Evolutionary conservation across 352 stramenopile genomes (phyloP), one percentile per base, ranked within the genome.

Genomic region (Globisporangium nodosum): DNA sequence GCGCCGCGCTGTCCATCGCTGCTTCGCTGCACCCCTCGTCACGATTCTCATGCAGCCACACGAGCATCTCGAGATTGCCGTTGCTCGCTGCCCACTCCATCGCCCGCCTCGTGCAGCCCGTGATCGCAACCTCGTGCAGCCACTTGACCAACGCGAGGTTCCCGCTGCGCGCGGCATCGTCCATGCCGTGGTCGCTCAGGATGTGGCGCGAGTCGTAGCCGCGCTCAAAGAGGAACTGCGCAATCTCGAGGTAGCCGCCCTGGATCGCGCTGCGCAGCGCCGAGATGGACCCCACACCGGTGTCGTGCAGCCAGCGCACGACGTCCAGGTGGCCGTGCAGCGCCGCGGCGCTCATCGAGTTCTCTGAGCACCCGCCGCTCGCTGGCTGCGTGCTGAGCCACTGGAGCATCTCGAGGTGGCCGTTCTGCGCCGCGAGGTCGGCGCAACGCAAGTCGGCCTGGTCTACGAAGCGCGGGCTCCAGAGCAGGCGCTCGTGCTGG

Each of bases 161-260:
- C 16, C 57, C 51, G 33, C 49, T 63, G 20, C 33, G 35, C 5
- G 27, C 49, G 20, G 57, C 57, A 8, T 45, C 37, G 21, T 63
- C 46, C 20, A 65, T 49, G 15, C 48, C 53, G 20, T 56, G 20
- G 31, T 61, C 27, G 24, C 52, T 27, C 8, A 42, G 20, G 43
- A 60, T 15, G 51, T 56, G 51, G 20, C 33, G 20, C 51, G 51
- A 31, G 51, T 56, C 59, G 24, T 45, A 31, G 39, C 59, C 37
- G 30, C 63, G 43, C 27, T 61, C 58, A 12, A 60, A 56, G 31
- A 64, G 51, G 33, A 47, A 64, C 50, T 54, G 24, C 4, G 24
- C 52, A 27, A 64, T 43, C 45, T 61, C 52, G 21, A 64, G 30
- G 30, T 64, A 31, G 7, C 56, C 56, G 1, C 52, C 39, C 11